phyloP scores from a whole-genome alignment of 176 grass and related monocot genomes.

The Eleusine indica region DNA sequence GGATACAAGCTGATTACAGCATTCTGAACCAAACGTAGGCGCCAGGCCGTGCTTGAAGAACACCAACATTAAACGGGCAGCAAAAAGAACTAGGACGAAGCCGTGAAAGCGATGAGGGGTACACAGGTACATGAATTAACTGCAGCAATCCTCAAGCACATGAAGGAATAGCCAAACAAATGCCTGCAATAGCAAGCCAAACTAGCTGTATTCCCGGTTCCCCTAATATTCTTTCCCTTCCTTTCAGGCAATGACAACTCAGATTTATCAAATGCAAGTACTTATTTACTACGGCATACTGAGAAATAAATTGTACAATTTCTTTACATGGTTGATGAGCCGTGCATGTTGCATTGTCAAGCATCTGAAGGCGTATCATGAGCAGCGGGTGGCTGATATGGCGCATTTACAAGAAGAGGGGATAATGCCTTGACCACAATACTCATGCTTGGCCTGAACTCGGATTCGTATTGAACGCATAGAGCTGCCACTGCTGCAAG shows the following conservation, averaged over 20 bases:
- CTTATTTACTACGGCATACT: conserved; percentile 3
- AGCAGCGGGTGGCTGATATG: conserved; percentile 33
- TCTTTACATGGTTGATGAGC: conserved; percentile 38
- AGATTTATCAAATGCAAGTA: neutral
- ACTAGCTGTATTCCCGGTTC: neutral
- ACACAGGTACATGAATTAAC: neutral
- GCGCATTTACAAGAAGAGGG: conserved; percentile 64
- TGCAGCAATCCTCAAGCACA: neutral
- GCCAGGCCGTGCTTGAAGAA: neutral
- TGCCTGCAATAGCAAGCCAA: conserved; percentile 9
- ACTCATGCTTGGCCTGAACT: conserved; percentile 88
- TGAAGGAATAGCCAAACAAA: neutral
- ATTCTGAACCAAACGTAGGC: neutral
- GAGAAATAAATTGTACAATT: conserved; percentile 25
- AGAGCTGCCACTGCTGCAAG: conserved; percentile 78
- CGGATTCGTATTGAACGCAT: conserved; percentile 74
- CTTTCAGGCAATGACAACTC: neutral
- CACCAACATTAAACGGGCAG: neutral
- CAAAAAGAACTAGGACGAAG: neutral
- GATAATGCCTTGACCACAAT: conserved; percentile 84
- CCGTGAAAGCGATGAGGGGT: neutral
- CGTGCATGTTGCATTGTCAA: conserved; percentile 31
- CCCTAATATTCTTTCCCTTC: neutral
- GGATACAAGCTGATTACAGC: conserved; percentile 7
- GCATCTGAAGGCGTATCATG: conserved; percentile 40